phyloP scores from a whole-genome alignment of 164 flowering plant species.

The Buxus sempervirens region DNA sequence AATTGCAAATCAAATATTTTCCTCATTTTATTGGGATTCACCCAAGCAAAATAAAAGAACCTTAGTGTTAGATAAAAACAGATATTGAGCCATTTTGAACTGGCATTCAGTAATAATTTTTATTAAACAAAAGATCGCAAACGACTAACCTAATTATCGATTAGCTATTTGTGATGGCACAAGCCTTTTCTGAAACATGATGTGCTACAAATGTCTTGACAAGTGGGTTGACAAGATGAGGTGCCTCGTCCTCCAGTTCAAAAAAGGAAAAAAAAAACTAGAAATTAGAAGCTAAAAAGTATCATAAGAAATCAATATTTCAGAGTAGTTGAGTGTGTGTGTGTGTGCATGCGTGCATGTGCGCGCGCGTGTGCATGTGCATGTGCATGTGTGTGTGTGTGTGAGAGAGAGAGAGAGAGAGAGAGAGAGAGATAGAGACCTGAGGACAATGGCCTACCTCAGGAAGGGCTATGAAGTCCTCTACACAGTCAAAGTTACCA shows the following conservation, averaged over 20 bases:
- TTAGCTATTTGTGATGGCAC: slow-evolving; percentile 14
- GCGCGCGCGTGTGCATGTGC: too few species aligned
- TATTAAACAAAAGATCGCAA: not conserved
- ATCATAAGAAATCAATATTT: not conserved
- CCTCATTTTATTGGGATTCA: too few species aligned
- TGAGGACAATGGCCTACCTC: slow-evolving; percentile 98
- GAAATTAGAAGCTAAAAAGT: not conserved
- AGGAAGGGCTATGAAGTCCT: slow-evolving; percentile 78
- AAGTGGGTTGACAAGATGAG: slow-evolving; percentile 85
- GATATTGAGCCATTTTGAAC: not conserved
- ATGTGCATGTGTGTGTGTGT: too few species aligned
- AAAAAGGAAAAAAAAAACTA: slow-evolving; percentile 1
- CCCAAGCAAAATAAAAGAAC: too few species aligned
- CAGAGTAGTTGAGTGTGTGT: not conserved
- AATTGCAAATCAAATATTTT: too few species aligned
- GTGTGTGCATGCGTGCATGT: too few species aligned
- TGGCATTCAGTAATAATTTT: not conserved
- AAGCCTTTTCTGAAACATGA: slow-evolving; percentile 34
- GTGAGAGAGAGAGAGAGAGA: too few species aligned
- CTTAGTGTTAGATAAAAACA: too few species aligned
- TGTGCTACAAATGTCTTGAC: slow-evolving; percentile 74
- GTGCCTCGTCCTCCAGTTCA: slow-evolving; percentile 75
- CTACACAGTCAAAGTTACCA: slow-evolving; percentile 62
- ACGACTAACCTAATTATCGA: not conserved
- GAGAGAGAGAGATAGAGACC: slow-evolving; percentile 43